Evolutionary conservation across 768 basidiomycete species (phyloP).

Genomic region (Podaxis sp.): DNA sequence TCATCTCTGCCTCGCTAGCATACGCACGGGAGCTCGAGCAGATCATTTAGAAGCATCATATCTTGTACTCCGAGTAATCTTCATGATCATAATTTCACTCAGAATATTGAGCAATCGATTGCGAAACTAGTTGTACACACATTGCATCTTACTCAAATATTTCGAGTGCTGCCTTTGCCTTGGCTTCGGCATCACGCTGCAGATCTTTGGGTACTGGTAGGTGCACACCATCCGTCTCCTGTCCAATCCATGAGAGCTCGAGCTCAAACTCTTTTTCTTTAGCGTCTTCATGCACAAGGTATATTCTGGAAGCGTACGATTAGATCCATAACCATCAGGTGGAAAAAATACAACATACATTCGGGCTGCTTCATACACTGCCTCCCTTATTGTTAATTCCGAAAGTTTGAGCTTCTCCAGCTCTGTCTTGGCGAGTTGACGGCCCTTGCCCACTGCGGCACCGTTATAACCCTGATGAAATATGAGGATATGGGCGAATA

Average conservation of each 20-base stretch:
- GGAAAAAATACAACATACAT: constrained; percentile 57
- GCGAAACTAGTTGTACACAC: constrained; percentile 7
- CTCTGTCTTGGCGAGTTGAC: constrained; percentile 96
- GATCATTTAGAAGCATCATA: constrained; percentile 66
- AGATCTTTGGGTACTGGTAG: constrained; percentile 82
- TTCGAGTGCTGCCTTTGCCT: constrained; percentile 84
- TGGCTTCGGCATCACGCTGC: constrained; percentile 77
- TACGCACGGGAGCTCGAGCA: constrained; percentile 90
- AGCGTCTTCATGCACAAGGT: constrained; percentile 94
- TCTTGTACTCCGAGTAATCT: constrained; percentile 24
- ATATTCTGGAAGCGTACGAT: constrained; percentile 57
- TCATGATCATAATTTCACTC: constrained; percentile 14
- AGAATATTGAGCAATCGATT: constrained; percentile 9
- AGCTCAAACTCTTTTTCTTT: constrained; percentile 99
- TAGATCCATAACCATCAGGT: background rate
- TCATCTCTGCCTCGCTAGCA: constrained; percentile 70
- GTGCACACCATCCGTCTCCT: constrained; percentile 78
- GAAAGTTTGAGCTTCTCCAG: constrained; percentile 91
- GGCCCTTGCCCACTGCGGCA: constrained; percentile 97
- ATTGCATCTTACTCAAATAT: constrained; percentile 34
- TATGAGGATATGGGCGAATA: background rate
- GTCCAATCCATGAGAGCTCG: constrained; percentile 95
- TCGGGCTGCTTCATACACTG: constrained; percentile 88
- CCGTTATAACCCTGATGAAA: constrained; percentile 81
- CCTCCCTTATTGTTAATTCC: constrained; percentile 77